A percentile compares a stretch with the other conserved stretches of the same genome.
These are phyloP conservation scores for Hypoxylon subgilvum DNA, from an alignment of 495 filamentous ascomycete species.

Conservation along the genomic window DNA sequence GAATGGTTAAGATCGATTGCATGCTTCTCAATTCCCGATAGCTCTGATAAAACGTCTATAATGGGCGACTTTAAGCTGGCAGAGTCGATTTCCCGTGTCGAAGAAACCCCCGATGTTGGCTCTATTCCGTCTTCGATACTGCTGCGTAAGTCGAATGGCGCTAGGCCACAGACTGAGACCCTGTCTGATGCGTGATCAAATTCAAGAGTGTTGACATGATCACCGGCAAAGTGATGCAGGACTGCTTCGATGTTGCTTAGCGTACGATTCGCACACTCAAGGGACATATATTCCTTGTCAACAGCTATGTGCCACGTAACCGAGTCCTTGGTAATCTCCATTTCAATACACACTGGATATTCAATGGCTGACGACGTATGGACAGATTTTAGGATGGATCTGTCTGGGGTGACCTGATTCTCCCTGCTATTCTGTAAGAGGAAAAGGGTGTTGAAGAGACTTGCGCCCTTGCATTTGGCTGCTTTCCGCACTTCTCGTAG, in stretches of 20 bases:
- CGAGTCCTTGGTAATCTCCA: slow-evolving; percentile 63
- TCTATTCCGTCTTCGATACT: not conserved
- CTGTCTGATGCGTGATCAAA: slow-evolving; percentile 50
- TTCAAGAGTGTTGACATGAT: slow-evolving; percentile 56
- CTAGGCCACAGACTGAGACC: slow-evolving; percentile 62
- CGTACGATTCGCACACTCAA: slow-evolving; percentile 50
- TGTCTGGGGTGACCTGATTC: slow-evolving; percentile 1
- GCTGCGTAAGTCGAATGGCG: slow-evolving; percentile 38
- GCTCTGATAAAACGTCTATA: slow-evolving; percentile 64
- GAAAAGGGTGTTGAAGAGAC: slow-evolving; percentile 72
- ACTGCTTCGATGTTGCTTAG: slow-evolving; percentile 61
- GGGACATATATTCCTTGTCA: slow-evolving; percentile 58
- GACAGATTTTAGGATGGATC: slow-evolving; percentile 60
- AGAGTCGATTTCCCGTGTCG: not conserved
- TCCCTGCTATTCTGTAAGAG: slow-evolving; percentile 62
- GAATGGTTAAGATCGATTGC: slow-evolving; percentile 67
- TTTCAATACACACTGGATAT: slow-evolving; percentile 80
- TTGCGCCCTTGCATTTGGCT: slow-evolving; percentile 35
- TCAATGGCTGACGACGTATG: slow-evolving; percentile 68
- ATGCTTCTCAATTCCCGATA: slow-evolving; percentile 65
- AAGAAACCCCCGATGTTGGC: not conserved
- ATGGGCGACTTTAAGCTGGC: slow-evolving; percentile 55
- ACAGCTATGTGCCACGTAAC: slow-evolving; percentile 75
- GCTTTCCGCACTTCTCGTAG: slow-evolving; percentile 65
- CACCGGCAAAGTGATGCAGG: slow-evolving; percentile 57